These are phyloP conservation scores for Suhomyces ambrosiae DNA, from an alignment of 1,139 yeast species.

Conservation along the genomic window DNA sequence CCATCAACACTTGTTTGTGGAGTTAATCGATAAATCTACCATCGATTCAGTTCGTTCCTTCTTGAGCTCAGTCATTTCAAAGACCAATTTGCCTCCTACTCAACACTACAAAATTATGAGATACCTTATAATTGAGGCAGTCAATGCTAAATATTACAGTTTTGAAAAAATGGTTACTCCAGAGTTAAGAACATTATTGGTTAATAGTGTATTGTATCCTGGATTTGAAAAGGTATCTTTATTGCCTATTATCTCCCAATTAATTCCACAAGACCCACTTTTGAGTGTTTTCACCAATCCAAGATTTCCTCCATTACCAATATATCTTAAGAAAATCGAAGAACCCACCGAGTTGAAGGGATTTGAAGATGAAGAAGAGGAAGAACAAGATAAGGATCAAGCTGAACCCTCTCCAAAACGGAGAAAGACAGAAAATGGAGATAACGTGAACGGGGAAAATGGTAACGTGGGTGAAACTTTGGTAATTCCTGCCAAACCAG, in stretches of 20 bases:
- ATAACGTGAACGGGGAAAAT: background rate
- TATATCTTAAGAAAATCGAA: constrained; percentile 29
- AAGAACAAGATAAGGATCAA: constrained; percentile 24
- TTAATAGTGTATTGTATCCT: constrained; percentile 62
- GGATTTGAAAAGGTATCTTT: constrained; percentile 63
- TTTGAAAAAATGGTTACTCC: constrained; percentile 29
- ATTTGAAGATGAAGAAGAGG: constrained; percentile 22
- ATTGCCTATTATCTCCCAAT: constrained; percentile 67
- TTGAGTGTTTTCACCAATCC: constrained; percentile 70
- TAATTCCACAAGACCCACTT: constrained; percentile 45
- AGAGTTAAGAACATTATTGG: constrained; percentile 44
- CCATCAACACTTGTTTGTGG: constrained; percentile 60
- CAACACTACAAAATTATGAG: constrained; percentile 64
- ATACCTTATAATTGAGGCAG: constrained; percentile 54
- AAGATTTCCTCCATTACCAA: constrained; percentile 67
- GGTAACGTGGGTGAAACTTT: constrained; percentile 6
- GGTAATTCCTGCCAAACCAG: constrained; percentile 1
- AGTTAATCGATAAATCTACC: constrained; percentile 42
- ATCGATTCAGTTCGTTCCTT: constrained; percentile 47
- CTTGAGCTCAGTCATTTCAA: constrained; percentile 50
- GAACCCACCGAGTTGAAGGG: constrained; percentile 12
- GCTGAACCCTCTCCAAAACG: constrained; percentile 12
- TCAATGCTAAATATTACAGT: constrained; percentile 31
- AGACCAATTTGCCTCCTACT: constrained; percentile 59
- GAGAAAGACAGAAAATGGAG: constrained; percentile 7